These are phyloP conservation scores for Oryza glaberrima DNA, from an alignment of 176 grass and related monocot species.

Conservation along the genomic window DNA sequence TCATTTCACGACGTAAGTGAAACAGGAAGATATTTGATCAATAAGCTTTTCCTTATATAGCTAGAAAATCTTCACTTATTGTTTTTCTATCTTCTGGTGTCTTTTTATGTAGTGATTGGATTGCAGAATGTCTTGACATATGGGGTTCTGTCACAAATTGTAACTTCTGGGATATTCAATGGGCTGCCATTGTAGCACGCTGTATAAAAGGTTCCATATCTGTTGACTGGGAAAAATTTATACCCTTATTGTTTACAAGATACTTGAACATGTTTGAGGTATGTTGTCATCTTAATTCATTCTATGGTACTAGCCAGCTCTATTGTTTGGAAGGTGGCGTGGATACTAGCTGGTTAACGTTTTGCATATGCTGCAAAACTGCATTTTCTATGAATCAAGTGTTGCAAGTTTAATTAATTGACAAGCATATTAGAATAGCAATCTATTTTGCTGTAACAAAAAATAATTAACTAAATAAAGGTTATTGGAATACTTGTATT, in stretches of 20 bases:
- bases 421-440: neutral
- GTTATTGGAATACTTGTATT: neutral
- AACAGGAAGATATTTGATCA: conserved; percentile 20
- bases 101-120: conserved; percentile 69
- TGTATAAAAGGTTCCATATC: conserved; percentile 78
- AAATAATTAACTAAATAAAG: neutral
- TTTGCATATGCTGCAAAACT: conserved; percentile 15
- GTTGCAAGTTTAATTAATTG: neutral
- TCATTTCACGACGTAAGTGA: conserved; percentile 77
- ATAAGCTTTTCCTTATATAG: conserved; percentile 23
- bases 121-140: conserved; percentile 71
- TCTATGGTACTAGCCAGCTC: conserved; percentile 15
- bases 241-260: conserved; percentile 71
- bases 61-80: conserved; percentile 19
- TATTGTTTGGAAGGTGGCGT: neutral
- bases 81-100: conserved; percentile 39
- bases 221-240: conserved; percentile 84
- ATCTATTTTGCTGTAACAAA: neutral
- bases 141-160: conserved; percentile 89
- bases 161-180: conserved; percentile 96
- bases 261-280: conserved; percentile 99
- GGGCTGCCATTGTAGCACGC: conserved; percentile 81
- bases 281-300: conserved; percentile 35
- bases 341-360: neutral
- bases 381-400: conserved; percentile 3